Conservation (phyloP, 2,329 filamentous ascomycete genomes). For the Cladosporium halotolerans region DNA sequence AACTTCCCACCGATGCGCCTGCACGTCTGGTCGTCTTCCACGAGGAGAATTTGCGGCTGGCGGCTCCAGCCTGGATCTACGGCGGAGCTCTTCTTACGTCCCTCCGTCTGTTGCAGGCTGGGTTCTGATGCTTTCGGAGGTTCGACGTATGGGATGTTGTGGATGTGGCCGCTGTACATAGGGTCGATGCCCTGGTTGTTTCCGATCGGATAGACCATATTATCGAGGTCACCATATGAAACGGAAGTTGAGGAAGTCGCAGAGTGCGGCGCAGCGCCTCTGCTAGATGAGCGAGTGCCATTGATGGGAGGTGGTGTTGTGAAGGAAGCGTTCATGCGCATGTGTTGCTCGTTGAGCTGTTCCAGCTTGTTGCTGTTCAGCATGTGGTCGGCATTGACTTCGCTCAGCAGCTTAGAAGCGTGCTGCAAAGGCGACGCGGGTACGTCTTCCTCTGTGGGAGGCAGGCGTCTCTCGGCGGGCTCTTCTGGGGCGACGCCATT, state of each 20-base stretch:
- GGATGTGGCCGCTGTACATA: conserved; percentile 87
- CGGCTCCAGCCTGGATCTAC: conserved; percentile 60
- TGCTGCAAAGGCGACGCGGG: conserved; percentile 63
- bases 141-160: conserved; percentile 84
- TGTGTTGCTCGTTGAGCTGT: conserved; percentile 55
- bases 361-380: conserved; percentile 59
- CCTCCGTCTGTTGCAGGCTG: conserved; percentile 32
- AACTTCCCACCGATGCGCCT: conserved; percentile 62
- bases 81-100: conserved; percentile 55
- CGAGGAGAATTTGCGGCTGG: conserved; percentile 74
- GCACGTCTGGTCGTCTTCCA: conserved; percentile 72
- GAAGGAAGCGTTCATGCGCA: conserved; percentile 49
- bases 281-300: conserved; percentile 40
- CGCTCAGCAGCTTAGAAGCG: conserved; percentile 59
- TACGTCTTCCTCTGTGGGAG: conserved; percentile 50
- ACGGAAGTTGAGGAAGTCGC: conserved; percentile 46
- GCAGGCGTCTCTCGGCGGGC: conserved; percentile 32
- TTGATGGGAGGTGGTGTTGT: conserved; percentile 53
- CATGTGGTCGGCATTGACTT: conserved; percentile 60
- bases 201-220: conserved; percentile 83
- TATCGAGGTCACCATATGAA: conserved; percentile 56
- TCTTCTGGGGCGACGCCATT: conserved; percentile 36
- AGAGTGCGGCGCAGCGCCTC: conserved; percentile 37
- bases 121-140: conserved; percentile 57
- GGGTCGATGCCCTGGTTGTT: conserved; percentile 89